Evolutionary conservation across 805 yeast species (phyloP), one percentile per base, ranked within the genome.

Genomic region (Saccharomycopsis oosterbeekiorum): DNA sequence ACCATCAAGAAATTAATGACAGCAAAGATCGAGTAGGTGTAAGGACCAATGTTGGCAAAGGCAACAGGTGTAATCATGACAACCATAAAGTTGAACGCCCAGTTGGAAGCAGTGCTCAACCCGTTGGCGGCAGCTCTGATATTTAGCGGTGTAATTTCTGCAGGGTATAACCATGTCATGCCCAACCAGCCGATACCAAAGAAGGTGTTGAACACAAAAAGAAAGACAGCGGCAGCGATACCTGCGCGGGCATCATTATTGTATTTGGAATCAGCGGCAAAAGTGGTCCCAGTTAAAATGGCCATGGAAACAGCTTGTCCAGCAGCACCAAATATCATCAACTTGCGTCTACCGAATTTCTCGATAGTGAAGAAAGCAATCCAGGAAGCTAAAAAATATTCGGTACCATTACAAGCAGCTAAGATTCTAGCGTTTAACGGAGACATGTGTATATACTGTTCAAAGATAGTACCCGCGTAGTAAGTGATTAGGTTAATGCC

Each of bases 21-120:
- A 6, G 89, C 89, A 71, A 88, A 88, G 72, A 88, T 81, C 56
- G 86, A 71, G 73, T 86, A 88, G 61, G 86, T 87, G 80, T 86
- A 84, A 37, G 61, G 40, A 66, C 75, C 68, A 69, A 80, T 73
- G 67, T 76, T 60, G 73, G 73, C 65, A 69, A 77, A 70, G 73
- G 84, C 75, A 51, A 80, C 76, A 19, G 89, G 89, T 0, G 87
- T 83, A 65, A 84, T 80, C 84, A 84, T 81, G 57, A 84, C 89
- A 42, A 85, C 84, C 63, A 83, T 77, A 66, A 84, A 85, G 70
- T 84, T 84, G 66, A 78, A 78, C n/a, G 81, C 70, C 89, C 89
- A 85, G 73, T 84, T 84, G 59, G 82, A 76, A 59, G 86, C 83
- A 5, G 88, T 83, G 12, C 85, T 80, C 19, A 84, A 72, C 10